Evolutionary conservation across 2,329 filamentous ascomycete species (phyloP), one percentile per base, ranked within the genome.

Genomic region (Chrysosporium keratinophilum): DNA sequence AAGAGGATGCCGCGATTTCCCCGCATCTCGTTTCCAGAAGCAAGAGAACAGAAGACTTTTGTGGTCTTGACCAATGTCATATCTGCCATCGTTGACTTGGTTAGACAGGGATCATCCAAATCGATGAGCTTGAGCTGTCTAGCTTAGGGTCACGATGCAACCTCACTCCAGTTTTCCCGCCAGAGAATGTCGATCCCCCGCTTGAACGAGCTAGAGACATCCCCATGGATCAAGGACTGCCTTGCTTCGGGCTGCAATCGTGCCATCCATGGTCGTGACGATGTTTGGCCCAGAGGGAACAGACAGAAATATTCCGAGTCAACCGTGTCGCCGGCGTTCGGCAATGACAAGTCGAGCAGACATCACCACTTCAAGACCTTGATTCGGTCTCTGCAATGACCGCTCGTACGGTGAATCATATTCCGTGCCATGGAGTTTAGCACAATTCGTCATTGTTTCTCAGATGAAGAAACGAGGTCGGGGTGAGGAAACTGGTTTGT

Each of bases 21-120:
- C 48, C 48, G 48, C 48, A 50, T 50, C 46, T 34, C 39, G 39
- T 50, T 50, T 50, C 39, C 37, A 50, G 20, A 31, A 49, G 4
- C 4, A 49, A 23, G 11, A 6, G 37, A 31, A 12, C 1, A 34
- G 37, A 17, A 42, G 39, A 40, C 14, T 2, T 34, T 35, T n/a
- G n/a, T 28, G 23, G 23, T 33, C 47, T 28, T 48, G 45, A 48
- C 17, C 34, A 39, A 48, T 39, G 45, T 28, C 17, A 48, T 48
- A 20, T 5, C 12, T 3, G 34, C 34, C 23, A 11, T 31, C n/a
- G 42, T 15, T 5, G 7, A 31, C 20, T 14, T 49, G n/a, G 34
- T 17, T 15, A 20, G 33, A 12, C 34, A 17, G 33, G 34, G 34
- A 20, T 48, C 40, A 15, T 34, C n/a, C 11, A 17, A 7, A 34